Evolutionary conservation across 345 rosid genomes (phyloP), one percentile per base, ranked within the genome.

Genomic region (Rhodamnia argentea): DNA sequence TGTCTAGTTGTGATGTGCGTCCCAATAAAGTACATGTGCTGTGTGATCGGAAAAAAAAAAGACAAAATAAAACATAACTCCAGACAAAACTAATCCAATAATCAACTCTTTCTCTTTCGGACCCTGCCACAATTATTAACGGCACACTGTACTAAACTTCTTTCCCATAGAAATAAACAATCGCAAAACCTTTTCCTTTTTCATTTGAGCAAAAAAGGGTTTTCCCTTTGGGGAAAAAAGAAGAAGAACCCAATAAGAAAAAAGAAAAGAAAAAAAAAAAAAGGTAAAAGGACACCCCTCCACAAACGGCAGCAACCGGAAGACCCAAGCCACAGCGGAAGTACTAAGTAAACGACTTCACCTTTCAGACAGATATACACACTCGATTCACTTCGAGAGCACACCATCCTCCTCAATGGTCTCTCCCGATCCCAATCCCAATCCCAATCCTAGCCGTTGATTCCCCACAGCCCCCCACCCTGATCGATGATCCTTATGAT

Each of bases 401-500:
- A 56, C 59, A 8, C 1, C 59, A 20, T 40, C 42, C 24, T 37
- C 40, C 81, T 70, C 81, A 20, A 83, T 83, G 84, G 84, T 83
- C 83, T 82, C 78, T 86, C 70, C 26, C 87, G 82, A 90, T 91
- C 91, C 37, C 40, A 83, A 90, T 86, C 70, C 26, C 87, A 83
- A 90, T 91, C 91, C 37, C 40, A 83, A 90, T 92, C 91, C 37
- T 54, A 88, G 90, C 94, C 94, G 94, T 93, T 88, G 91, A 90
- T 91, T 84, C 16, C 82, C 57, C 14, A n/a, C 27, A n/a, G 8
- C 85, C 84, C 86, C 53, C 84, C 13, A 52, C 76, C 24, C 81
- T 70, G 83, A 56, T 85, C 91, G 85, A 89, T 88, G 90, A 87
- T 84, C 90, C 92, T 88, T 87, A 84, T 86, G 81, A 70, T 70